phyloP scores from a whole-genome alignment of 805 yeast species.

The Schizosaccharomyces octosporus region DNA sequence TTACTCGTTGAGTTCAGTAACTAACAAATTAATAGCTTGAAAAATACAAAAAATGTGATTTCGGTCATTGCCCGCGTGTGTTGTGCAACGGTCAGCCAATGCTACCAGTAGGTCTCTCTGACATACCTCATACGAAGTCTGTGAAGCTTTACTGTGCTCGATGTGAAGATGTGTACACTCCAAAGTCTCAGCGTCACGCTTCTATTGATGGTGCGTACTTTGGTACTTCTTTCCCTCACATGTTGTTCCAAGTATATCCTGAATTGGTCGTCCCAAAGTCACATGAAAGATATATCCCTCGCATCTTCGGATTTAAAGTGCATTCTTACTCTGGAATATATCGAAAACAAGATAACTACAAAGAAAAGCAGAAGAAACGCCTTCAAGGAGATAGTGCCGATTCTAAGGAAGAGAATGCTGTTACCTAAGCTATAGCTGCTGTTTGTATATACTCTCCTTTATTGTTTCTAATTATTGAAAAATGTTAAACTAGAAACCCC shows the following conservation, averaged over 20 bases:
- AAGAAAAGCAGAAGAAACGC: not conserved
- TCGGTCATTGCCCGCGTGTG: conserved; percentile 80
- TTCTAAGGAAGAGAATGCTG: not conserved
- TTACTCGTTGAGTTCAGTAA: too few species aligned
- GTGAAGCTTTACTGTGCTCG: conserved; percentile 85
- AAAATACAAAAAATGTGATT: conserved; percentile 67
- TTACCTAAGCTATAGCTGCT: too few species aligned
- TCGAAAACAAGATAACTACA: not conserved
- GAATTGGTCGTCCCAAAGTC: conserved; percentile 18
- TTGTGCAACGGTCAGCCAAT: conserved; percentile 74
- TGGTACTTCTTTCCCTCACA: conserved; percentile 87
- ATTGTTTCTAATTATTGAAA: too few species aligned
- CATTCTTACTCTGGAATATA: conserved; percentile 29
- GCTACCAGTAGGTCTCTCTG: conserved; percentile 77
- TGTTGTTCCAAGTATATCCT: conserved; percentile 70
- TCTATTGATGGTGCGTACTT: conserved; percentile 91
- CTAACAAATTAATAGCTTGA: conserved; percentile 17
- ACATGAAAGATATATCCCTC: conserved; percentile 27
- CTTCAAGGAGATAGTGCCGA: not conserved
- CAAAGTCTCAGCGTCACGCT: conserved; percentile 57
- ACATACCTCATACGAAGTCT: conserved; percentile 74
- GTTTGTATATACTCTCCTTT: too few species aligned
- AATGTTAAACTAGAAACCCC: too few species aligned
- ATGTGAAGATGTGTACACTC: conserved; percentile 75
- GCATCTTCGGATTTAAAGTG: conserved; percentile 68